A percentile compares a stretch with the other conserved stretches of the same genome.
Evolutionary conservation across 805 yeast genomes (phyloP).

Genomic region (Blastobotrys mokoenaii): DNA sequence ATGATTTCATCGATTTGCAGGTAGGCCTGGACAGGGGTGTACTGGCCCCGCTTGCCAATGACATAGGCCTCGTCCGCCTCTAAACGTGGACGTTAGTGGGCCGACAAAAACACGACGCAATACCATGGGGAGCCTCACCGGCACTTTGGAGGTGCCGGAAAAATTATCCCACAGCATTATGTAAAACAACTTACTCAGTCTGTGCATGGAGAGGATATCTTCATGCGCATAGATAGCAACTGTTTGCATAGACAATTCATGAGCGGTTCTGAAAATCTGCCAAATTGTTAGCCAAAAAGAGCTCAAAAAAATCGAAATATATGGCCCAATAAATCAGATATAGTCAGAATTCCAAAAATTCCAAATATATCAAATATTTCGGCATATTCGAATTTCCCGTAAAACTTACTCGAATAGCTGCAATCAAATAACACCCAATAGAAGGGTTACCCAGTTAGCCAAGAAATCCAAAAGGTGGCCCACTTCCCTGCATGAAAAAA

Average conservation of each 20-base stretch:
- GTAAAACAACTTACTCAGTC: conserved; percentile 42
- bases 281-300: neutral
- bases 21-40: conserved; percentile 92
- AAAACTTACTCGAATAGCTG: conserved; percentile 4
- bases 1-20: conserved; percentile 93
- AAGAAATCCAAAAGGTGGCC: neutral
- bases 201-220: conserved; percentile 89
- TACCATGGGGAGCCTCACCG: neutral
- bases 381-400: too few species aligned
- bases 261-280: conserved; percentile 88
- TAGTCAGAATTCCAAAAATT: too few species aligned
- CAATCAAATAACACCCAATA: neutral
- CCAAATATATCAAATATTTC: too few species aligned
- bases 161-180: too few species aligned
- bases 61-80: conserved; percentile 39
- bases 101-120: neutral
- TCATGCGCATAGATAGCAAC: conserved; percentile 96
- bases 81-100: conserved; percentile 4
- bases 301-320: too few species aligned
- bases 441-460: too few species aligned
- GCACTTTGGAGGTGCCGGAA: too few species aligned
- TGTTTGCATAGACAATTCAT: conserved; percentile 92
- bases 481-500: too few species aligned
- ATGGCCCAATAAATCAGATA: too few species aligned
- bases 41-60: conserved; percentile 83